These are phyloP conservation scores for Thyridium curvatum DNA, from an alignment of 2,329 filamentous ascomycete genomes.

Conservation along the genomic window DNA sequence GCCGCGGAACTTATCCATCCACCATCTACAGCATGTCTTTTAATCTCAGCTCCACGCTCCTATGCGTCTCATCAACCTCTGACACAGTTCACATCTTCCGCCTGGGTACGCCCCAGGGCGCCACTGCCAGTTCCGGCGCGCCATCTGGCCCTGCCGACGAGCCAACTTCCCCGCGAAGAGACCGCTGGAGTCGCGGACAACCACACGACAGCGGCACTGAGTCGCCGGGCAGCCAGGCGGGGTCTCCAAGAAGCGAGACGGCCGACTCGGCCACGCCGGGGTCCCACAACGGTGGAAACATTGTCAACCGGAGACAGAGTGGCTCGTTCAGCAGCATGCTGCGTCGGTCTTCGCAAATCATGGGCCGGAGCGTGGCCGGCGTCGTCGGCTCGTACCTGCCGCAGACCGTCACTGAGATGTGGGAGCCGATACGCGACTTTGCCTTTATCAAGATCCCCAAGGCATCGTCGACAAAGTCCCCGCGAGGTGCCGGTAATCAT, in stretches of 20 bases:
- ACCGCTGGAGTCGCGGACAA: slow-evolving; percentile 47
- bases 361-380: slow-evolving; percentile 81
- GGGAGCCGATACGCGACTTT: slow-evolving; percentile 92
- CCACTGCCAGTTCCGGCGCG: slow-evolving; percentile 20
- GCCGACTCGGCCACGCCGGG: slow-evolving; percentile 27
- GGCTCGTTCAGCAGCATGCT: slow-evolving; percentile 87
- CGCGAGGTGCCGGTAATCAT: slow-evolving; percentile 12
- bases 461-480: slow-evolving; percentile 21
- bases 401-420: slow-evolving; percentile 92
- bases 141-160: slow-evolving; percentile 8
- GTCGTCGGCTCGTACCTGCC: slow-evolving; percentile 90
- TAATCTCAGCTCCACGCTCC: slow-evolving; percentile 84
- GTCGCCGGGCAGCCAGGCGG: slow-evolving; percentile 37
- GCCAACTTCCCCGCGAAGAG: slow-evolving; percentile 32
- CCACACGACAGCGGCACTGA: slow-evolving; percentile 51
- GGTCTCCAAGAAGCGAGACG: slow-evolving; percentile 41
- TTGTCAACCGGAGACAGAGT: slow-evolving; percentile 44
- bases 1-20: slow-evolving; percentile 89
- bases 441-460: slow-evolving; percentile 93
- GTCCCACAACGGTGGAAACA: slow-evolving; percentile 14
- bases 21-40: slow-evolving; percentile 99
- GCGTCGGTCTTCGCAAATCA: slow-evolving; percentile 89
- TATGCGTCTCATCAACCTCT: slow-evolving; percentile 92
- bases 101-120: slow-evolving; percentile 46
- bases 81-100: slow-evolving; percentile 98